A percentile compares a stretch with the other conserved stretches of the same genome.
These are phyloP conservation scores for Ogataea nakhonphanomensis DNA, from an alignment of 805 yeast species.

Conservation along the genomic window DNA sequence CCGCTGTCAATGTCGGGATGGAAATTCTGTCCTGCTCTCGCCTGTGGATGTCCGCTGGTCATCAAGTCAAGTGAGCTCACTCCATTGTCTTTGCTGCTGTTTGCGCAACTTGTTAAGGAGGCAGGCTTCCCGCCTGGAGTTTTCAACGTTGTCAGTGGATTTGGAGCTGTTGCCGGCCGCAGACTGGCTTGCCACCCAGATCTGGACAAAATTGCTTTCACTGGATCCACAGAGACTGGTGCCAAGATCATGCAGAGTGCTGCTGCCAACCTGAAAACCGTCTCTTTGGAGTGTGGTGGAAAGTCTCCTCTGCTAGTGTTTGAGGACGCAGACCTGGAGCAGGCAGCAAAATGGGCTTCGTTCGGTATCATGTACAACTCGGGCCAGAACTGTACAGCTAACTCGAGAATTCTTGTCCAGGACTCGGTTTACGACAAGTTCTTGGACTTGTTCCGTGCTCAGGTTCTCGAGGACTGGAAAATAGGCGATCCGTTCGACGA, in stretches of 20 bases:
- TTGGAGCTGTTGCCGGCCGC: slow-evolving; percentile 67
- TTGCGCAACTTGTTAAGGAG: slow-evolving; percentile 53
- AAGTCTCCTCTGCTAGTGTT: slow-evolving; percentile 64
- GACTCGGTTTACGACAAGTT: slow-evolving; percentile 55
- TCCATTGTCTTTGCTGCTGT: slow-evolving; percentile 62
- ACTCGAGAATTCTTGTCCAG: slow-evolving; percentile 59
- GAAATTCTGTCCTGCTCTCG: slow-evolving; percentile 81
- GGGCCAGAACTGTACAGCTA: slow-evolving; percentile 70
- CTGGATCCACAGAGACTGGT: slow-evolving; percentile 69
- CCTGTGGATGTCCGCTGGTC: slow-evolving; percentile 72
- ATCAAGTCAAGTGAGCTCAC: slow-evolving; percentile 75
- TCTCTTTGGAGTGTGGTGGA: slow-evolving; percentile 71
- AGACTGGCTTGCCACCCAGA: slow-evolving; percentile 59
- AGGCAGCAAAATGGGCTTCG: slow-evolving; percentile 67
- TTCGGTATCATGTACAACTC: slow-evolving; percentile 61
- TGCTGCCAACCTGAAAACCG: slow-evolving; percentile 55
- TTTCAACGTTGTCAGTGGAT: slow-evolving; percentile 67
- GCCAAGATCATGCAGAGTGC: slow-evolving; percentile 61
- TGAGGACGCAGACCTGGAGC: slow-evolving; percentile 60
- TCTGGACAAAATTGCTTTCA: slow-evolving; percentile 58
- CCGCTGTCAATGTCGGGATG: slow-evolving; percentile 72
- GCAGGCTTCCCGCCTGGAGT: slow-evolving; percentile 81
- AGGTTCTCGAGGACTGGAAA: slow-evolving; percentile 46
- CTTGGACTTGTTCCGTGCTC: slow-evolving; percentile 40
- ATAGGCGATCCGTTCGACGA: slow-evolving; percentile 54